Base-by-base conservation (phyloP, 2,329 filamentous ascomycete genomes). In the Cytospora piceicola region DNA sequence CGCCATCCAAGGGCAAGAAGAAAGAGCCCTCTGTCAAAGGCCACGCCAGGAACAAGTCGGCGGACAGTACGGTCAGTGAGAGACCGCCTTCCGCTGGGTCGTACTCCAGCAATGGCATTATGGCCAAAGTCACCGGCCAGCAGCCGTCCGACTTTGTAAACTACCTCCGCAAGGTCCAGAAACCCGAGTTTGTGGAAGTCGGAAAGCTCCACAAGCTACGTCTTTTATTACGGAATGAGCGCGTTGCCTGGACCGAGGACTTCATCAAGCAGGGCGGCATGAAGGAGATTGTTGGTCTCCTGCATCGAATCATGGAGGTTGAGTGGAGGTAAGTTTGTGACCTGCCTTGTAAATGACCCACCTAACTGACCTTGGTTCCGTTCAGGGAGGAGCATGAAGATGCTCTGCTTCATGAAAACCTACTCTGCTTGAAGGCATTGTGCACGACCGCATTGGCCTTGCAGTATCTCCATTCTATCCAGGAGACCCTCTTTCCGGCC, bases 151-250 rank as follows among this genome's bases (percentile, higher is more conserved):
- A 97, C 73, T 97, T 96, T 78, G 93, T 98, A 46, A 83, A 86
- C 27, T 97, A 97, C 75, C 80, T 97, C 71, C 86, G 87, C 72
- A 94, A 93, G 76, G 89, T 91, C 1, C 90, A 89, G 70, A 90
- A 92, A 77, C 93, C 93, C 0, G 87, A 95, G 72, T 81, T 88
- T 49, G 90, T 97, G 12, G 94, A 98, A 76, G 92, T 98, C n/a
- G 93, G 94, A 54, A 94, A 95, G 75, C 80, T 99, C 42, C 95
- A 98, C 79, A 98, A 98, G 78, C 84, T 99, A 55, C 88, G 94
- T 17, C 84, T 97, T 24, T 80, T 98, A 61, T 83, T 99, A 61
- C 88, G 95, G 22, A 98, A 98, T 73, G 95, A 99, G 80, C 96
- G 94, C 0, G 93, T 99, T 7, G 87, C 90, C 15, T 99, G 95